phyloP scores from a whole-genome alignment of 306 rosid species.

The Pueraria montana region DNA sequence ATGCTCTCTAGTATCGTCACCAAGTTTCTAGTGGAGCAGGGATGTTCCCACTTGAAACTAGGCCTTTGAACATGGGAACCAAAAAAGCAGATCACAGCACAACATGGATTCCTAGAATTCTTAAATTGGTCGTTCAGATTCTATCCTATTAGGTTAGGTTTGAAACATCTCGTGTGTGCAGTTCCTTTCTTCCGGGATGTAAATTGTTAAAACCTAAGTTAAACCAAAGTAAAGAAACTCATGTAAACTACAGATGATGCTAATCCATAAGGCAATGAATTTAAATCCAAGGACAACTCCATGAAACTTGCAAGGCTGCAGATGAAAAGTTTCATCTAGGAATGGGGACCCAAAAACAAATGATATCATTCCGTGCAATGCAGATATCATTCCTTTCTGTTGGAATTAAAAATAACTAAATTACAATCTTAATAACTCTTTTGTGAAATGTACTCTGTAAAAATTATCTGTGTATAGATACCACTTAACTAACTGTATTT shows the following conservation, averaged over 20 bases:
- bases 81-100: not conserved
- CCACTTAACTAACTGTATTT: not conserved
- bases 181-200: not conserved
- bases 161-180: not conserved
- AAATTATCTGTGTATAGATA: not conserved
- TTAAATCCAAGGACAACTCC: not conserved
- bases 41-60: too few species aligned
- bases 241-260: not conserved
- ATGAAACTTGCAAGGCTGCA: not conserved
- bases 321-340: not conserved
- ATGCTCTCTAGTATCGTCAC: conserved; percentile 1
- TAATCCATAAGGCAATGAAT: not conserved
- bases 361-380: not conserved
- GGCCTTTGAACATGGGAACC: too few species aligned
- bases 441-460: not conserved
- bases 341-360: conserved; percentile 32
- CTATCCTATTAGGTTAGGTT: not conserved
- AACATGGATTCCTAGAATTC: not conserved
- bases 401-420: not conserved
- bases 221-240: not conserved
- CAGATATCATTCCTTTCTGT: not conserved
- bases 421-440: not conserved
- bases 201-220: not conserved
- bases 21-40: not conserved
- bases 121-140: not conserved